A percentile compares a stretch with the other conserved stretches of the same genome.
Evolutionary conservation across 441 rosid genomes (phyloP).

Genomic region (Corymbia citriodora): DNA sequence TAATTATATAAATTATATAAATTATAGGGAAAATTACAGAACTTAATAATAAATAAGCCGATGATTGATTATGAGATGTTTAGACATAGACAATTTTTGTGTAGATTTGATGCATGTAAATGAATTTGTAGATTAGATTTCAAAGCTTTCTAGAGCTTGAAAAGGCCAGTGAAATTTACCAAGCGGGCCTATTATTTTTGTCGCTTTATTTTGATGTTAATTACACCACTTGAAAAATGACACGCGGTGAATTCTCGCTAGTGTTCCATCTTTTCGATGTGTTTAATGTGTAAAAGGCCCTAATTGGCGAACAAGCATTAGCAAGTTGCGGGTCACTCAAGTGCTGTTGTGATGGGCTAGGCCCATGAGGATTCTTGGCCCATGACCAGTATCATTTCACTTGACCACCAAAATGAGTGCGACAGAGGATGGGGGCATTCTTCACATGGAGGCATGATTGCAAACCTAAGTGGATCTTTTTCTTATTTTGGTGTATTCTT

Average conservation of each 20-base stretch:
- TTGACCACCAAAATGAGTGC: not conserved
- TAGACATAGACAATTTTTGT: not conserved
- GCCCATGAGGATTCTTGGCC: not conserved
- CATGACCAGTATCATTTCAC: not conserved
- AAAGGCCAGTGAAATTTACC: not conserved
- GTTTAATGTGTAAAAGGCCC: not conserved
- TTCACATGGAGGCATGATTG: not conserved
- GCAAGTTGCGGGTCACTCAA: not conserved
- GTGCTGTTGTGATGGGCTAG: not conserved
- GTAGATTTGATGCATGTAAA: not conserved
- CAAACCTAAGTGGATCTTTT: not conserved
- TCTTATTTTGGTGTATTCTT: not conserved
- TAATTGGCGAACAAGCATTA: not conserved
- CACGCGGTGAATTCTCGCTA: not conserved
- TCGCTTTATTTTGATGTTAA: not conserved
- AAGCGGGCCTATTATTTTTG: not conserved
- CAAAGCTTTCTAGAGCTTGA: not conserved
- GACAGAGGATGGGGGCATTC: not conserved
- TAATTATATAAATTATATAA: not conserved
- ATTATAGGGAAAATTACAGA: not conserved
- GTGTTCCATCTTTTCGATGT: not conserved
- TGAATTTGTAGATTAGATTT: not conserved
- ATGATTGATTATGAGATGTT: not conserved
- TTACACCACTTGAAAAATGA: not conserved
- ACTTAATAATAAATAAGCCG: not conserved